Evolutionary conservation across 2,329 filamentous ascomycete species (phyloP).

Genomic region (Didymella pinodella): DNA sequence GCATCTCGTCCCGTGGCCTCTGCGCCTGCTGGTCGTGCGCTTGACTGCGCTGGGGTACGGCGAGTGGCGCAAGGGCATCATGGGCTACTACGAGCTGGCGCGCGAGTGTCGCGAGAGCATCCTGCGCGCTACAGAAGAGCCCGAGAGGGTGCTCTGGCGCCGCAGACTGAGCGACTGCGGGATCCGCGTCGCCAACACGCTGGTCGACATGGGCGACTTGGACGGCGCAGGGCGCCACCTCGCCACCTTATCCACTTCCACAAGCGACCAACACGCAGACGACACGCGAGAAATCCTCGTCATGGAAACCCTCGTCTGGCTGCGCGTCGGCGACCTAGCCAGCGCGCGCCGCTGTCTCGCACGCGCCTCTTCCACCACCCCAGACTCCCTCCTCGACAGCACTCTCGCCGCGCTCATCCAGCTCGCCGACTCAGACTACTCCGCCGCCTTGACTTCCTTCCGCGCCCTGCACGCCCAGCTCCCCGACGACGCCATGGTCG

Average conservation of each 20-base stretch:
- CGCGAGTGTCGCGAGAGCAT: constrained; percentile 75
- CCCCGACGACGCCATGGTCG: constrained; percentile 71
- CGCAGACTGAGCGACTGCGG: constrained; percentile 77
- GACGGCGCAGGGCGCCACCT: constrained; percentile 80
- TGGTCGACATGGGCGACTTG: constrained; percentile 88
- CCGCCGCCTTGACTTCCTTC: constrained; percentile 70
- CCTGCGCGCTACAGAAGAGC: constrained; percentile 54
- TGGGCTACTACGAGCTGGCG: constrained; percentile 88
- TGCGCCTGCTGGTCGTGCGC: constrained; percentile 82
- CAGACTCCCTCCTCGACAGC: constrained; percentile 44
- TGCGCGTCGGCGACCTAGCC: constrained; percentile 79
- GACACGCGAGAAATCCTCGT: constrained; percentile 47
- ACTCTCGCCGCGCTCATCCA: constrained; percentile 73
- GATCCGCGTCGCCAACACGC: constrained; percentile 66
- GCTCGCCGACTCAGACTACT: constrained; percentile 80
- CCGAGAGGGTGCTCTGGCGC: constrained; percentile 72
- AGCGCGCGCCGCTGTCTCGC: constrained; percentile 67
- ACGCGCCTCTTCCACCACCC: constrained; percentile 23
- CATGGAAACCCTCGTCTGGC: constrained; percentile 70
- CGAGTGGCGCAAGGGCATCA: constrained; percentile 83
- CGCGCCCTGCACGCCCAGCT: constrained; percentile 57
- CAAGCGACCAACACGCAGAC: constrained; percentile 26
- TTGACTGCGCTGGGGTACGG: constrained; percentile 86
- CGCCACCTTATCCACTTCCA: constrained; percentile 56
- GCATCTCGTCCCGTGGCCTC: constrained; percentile 80